Evolutionary conservation across 768 basidiomycete genomes (phyloP), one percentile per base, ranked within the genome.

Genomic region (Candolleomyces efflorescens): DNA sequence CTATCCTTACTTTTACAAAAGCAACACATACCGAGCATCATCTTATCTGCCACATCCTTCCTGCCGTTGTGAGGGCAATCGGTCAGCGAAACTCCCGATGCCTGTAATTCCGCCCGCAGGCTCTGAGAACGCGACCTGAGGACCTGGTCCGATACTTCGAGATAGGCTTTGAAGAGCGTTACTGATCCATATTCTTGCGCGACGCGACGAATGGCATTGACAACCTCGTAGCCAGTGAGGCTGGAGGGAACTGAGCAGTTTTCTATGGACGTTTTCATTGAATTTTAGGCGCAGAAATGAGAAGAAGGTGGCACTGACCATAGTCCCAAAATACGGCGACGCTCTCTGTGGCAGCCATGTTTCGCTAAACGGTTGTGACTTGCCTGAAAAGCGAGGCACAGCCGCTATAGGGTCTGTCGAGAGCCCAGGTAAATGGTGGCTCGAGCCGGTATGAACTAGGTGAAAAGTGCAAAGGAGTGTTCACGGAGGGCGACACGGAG

Each of bases 131-230:
- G 58, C 12, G 58, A 36, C 23, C 27, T 65, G 63, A 22, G 71
- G 69, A 58, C 73, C 73, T 32, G 67, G 36, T 4, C 70, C 10
- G 78, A 67, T 18, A 78, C 62, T 60, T 83, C 78, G 39, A 81
- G 66, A 65, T 85, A 85, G 6, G 81, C 82, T 61, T 78, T 82
- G 70, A 85, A 83, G 0, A 73, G 65, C 5, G 71, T 77, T 3
- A 82, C 70, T 55, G 68, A 72, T 41, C 83, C 83, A 62, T 76
- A 81, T 3, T 70, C 55, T 50, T 77, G 75, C 2, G 80, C 77
- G n/a, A 82, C 60, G 18, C 69, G 67, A 23, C 75, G 70, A 5
- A 84, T 75, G 46, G 72, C 75, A 58, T 77, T 71, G 3, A 75
- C 75, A 18, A 81, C 67, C 17, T 71, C 67, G 60, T 74, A 77